Conservation (phyloP, 495 filamentous ascomycete genomes). For the Daldinia bambusicola region DNA sequence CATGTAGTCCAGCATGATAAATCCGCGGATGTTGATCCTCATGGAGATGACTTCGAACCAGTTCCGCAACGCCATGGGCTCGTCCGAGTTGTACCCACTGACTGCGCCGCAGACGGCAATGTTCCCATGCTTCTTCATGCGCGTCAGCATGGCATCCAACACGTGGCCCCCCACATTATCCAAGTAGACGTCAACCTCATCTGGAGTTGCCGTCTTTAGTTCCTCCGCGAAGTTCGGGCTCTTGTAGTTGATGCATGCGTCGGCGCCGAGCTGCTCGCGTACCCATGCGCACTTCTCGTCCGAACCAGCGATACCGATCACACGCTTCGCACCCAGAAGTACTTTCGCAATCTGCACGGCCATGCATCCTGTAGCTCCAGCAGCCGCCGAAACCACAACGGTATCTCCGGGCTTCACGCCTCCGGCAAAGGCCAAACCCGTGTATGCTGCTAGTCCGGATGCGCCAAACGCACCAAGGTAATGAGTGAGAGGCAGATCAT, state of each 20-base stretch:
- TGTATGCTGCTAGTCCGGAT: conserved; percentile 64
- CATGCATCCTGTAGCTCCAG: conserved; percentile 71
- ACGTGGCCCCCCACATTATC: conserved; percentile 70
- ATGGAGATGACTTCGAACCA: conserved; percentile 64
- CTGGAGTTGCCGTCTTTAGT: conserved; percentile 60
- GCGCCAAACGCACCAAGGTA: conserved; percentile 63
- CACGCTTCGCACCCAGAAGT: conserved; percentile 61
- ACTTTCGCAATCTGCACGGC: conserved; percentile 70
- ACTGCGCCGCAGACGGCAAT: conserved; percentile 66
- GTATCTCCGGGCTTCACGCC: conserved; percentile 52
- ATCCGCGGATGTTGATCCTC: conserved; percentile 60
- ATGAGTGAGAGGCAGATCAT: conserved; percentile 54
- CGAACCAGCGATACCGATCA: conserved; percentile 66
- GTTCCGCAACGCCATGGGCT: conserved; percentile 55
- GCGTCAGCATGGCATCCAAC: conserved; percentile 64
- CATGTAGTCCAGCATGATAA: conserved; percentile 62
- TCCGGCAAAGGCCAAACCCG: conserved; percentile 60
- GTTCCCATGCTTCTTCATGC: conserved; percentile 62
- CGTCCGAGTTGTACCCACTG: conserved; percentile 58
- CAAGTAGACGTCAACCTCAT: conserved; percentile 66
- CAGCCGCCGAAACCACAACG: conserved; percentile 36
- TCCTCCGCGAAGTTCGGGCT: conserved; percentile 57
- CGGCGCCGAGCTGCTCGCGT: conserved; percentile 61
- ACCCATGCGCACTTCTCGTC: conserved; percentile 67
- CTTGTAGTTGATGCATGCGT: conserved; percentile 70